These are phyloP conservation scores for Xylaria palmicola DNA, from an alignment of 495 filamentous ascomycete genomes.

Conservation along the genomic window DNA sequence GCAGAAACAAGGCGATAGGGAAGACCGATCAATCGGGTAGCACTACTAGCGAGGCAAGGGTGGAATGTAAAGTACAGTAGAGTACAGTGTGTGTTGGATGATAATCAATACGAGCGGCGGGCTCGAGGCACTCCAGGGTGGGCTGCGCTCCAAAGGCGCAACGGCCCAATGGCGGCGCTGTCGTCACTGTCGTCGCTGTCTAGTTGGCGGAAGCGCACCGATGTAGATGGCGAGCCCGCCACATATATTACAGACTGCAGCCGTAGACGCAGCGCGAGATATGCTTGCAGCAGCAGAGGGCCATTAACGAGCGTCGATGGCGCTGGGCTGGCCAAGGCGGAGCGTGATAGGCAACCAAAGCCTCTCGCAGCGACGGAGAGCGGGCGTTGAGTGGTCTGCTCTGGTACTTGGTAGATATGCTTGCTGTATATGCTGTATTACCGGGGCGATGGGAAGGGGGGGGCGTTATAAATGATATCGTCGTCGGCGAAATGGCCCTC, in stretches of 20 bases:
- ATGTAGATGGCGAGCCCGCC: neutral
- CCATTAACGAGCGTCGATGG: neutral
- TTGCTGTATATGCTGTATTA: neutral
- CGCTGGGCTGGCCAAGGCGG: neutral
- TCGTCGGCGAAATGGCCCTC: too few species aligned
- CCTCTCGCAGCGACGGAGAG: neutral
- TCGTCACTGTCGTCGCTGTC: neutral
- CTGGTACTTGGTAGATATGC: too few species aligned
- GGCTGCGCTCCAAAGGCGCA: neutral
- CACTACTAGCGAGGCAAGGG: neutral
- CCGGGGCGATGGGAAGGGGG: neutral
- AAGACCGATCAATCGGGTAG: neutral
- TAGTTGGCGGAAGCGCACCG: neutral
- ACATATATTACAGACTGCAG: neutral
- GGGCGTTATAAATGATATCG: neutral
- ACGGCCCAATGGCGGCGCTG: neutral
- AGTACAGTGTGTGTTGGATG: neutral
- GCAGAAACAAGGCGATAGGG: conserved; percentile 9
- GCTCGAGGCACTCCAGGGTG: neutral
- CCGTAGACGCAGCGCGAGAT: neutral
- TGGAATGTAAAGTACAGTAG: neutral
- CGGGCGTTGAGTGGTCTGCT: neutral
- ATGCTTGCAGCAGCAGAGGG: neutral
- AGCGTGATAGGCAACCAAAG: neutral
- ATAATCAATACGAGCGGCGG: conserved; percentile 10